Evolutionary conservation across 805 yeast species (phyloP).

Genomic region (Sporopachydermia lactativora): DNA sequence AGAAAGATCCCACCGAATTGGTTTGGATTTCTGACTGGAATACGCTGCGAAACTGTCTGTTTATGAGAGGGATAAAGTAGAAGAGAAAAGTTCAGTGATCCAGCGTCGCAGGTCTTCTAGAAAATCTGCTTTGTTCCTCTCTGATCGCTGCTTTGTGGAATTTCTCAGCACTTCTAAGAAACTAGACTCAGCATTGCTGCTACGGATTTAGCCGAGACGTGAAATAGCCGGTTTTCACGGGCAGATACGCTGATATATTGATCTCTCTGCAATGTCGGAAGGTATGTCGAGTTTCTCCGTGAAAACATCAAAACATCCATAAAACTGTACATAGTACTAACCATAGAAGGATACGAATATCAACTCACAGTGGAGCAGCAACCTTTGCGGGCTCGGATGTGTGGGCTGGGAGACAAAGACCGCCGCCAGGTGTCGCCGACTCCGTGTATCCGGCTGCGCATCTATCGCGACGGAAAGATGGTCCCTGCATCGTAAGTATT

Average conservation of each 20-base stretch:
- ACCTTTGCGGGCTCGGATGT: conserved; percentile 32
- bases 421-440: conserved; percentile 19
- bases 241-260: neutral
- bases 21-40: too few species aligned
- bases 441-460: conserved; percentile 16
- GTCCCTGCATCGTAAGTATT: conserved; percentile 12
- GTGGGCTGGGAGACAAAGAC: conserved; percentile 29
- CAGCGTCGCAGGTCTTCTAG: neutral
- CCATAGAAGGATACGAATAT: conserved; percentile 7
- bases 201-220: neutral
- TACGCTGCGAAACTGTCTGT: too few species aligned
- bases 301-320: too few species aligned
- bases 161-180: too few species aligned
- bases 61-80: too few species aligned
- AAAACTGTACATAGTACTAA: too few species aligned
- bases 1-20: too few species aligned
- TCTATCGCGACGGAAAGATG: conserved; percentile 15
- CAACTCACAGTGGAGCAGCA: conserved; percentile 25
- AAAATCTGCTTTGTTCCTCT: neutral
- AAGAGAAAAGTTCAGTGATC: too few species aligned
- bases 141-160: too few species aligned
- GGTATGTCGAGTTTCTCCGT: conserved; percentile 1
- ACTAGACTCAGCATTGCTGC: too few species aligned
- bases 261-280: neutral
- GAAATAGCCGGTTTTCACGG: neutral